Percentiles rank a stretch among this genome's conserved stretches.
Conservation (phyloP, 2,329 filamentous ascomycete species). For the Venturia effusa region DNA sequence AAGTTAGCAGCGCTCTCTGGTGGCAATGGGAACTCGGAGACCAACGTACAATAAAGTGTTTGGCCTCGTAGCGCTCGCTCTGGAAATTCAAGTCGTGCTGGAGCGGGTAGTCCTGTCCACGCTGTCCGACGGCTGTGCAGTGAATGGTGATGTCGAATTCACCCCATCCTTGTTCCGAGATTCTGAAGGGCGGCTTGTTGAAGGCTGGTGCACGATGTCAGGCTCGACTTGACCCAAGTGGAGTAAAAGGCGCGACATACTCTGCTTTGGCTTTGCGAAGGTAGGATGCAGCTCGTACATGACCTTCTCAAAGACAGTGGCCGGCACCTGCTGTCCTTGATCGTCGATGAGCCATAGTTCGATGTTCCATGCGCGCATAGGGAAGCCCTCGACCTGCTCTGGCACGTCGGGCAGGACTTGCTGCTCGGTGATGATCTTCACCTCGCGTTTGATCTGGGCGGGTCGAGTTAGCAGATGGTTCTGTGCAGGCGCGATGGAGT, state of each 20-base stretch:
- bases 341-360: slow-evolving; percentile 77
- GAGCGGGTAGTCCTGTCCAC: slow-evolving; percentile 69
- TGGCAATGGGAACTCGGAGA: slow-evolving; percentile 19
- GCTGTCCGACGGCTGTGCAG: slow-evolving; percentile 75
- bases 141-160: slow-evolving; percentile 94
- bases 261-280: slow-evolving; percentile 77
- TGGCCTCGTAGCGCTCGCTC: slow-evolving; percentile 67
- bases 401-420: slow-evolving; percentile 77
- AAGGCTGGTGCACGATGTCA: slow-evolving; percentile 45
- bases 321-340: slow-evolving; percentile 71
- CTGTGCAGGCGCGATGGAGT: not conserved
- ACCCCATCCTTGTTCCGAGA: slow-evolving; percentile 93
- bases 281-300: slow-evolving; percentile 90
- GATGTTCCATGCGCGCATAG: slow-evolving; percentile 87
- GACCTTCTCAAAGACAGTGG: slow-evolving; percentile 82
- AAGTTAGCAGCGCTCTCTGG: not conserved
- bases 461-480: not conserved
- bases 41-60: slow-evolving; percentile 57
- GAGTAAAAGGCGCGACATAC: slow-evolving; percentile 40
- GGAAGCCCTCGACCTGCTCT: slow-evolving; percentile 74
- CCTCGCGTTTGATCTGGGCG: slow-evolving; percentile 61
- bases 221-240: not conserved
- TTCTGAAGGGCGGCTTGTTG: slow-evolving; percentile 75
- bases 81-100: slow-evolving; percentile 89
- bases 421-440: slow-evolving; percentile 92